Conservation (phyloP, 163 green algal genomes). For the Volvox carteri region DNA sequence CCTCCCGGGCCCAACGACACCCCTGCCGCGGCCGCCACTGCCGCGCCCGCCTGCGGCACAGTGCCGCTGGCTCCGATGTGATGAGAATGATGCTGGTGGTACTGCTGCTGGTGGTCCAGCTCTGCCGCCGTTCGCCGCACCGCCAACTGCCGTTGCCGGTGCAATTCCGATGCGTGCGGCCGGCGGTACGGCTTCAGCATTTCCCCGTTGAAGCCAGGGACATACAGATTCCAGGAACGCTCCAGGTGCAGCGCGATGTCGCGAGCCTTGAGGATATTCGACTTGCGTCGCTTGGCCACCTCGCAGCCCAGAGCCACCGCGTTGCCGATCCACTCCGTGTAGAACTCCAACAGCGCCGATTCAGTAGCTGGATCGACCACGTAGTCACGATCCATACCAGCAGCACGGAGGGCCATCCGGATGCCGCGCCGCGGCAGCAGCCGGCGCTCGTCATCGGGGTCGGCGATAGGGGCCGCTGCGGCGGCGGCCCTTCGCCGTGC, state of each 20-base stretch:
- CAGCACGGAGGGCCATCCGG: constrained; percentile 46
- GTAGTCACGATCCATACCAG: constrained; percentile 58
- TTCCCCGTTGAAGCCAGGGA: constrained; percentile 61
- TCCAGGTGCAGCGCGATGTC: constrained; percentile 68
- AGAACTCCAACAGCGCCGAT: constrained; percentile 59
- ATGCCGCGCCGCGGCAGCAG: constrained; percentile 58
- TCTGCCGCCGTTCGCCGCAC: constrained; percentile 12
- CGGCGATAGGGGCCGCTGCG: constrained; percentile 2
- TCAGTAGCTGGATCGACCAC: constrained; percentile 48
- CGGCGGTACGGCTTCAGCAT: constrained; percentile 52
- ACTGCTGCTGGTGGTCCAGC: constrained; percentile 43
- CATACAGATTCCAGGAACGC: constrained; percentile 61
- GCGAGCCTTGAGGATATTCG: constrained; percentile 54
- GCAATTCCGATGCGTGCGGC: constrained; percentile 29
- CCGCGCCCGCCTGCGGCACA: too few species aligned
- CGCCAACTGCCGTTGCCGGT: constrained; percentile 22
- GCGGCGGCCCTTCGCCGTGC: background rate
- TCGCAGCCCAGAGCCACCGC: constrained; percentile 62
- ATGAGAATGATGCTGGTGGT: background rate
- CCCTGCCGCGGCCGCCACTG: too few species aligned
- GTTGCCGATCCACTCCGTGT: constrained; percentile 60
- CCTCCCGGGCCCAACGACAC: too few species aligned
- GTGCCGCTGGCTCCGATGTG: background rate
- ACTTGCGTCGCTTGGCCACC: constrained; percentile 60
- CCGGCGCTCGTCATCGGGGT: constrained; percentile 29